Evolutionary conservation across 129 eudicot genomes (phyloP), one percentile per base, ranked within the genome.

Genomic region (Artemisia annua): DNA sequence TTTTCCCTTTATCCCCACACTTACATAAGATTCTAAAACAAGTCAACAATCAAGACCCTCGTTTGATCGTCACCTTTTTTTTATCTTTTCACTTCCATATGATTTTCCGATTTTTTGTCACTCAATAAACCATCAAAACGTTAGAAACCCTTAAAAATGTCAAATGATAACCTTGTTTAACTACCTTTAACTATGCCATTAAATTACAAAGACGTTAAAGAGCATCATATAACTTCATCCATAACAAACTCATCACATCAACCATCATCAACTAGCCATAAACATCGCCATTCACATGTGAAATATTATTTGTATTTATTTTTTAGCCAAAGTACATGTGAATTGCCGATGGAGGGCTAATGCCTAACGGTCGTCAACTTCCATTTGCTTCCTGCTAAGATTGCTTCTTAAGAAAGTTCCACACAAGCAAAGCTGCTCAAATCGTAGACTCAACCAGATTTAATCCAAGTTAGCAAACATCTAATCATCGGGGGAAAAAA

Each of bases 331-430:
- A 52, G 2, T 59, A 75, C 44, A 74, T 74, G 70, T 19, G 19
- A 50, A 51, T n/a, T 12, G 14, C 11, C 61, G 2, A 9, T 14
- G 50, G 49, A 58, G 17, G 69, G 66, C 48, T 59, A 16, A 13
- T 22, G 19, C 48, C 63, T 59, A 28, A 43, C 1, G 15, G 9
- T 4, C 14, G 56, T 75, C 59, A 75, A 43, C 76, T 61, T 80
- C 74, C 70, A 49, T 48, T 44, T 14, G 60, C 62, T 51, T 73
- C 75, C 16, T 52, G 70, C 32, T 20, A 71, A 5, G 81, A 74
- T 67, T 80, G n/a, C n/a, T n/a, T n/a, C n/a, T n/a, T n/a, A n/a
- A n/a, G n/a, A n/a, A n/a, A n/a, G n/a, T n/a, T n/a, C n/a, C n/a
- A n/a, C n/a, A n/a, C n/a, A n/a, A n/a, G n/a, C n/a, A n/a, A n/a